A percentile compares a stretch with the other conserved stretches of the same genome.
Evolutionary conservation across 2,329 filamentous ascomycete species (phyloP).

Genomic region (Diaporthe sp.): DNA sequence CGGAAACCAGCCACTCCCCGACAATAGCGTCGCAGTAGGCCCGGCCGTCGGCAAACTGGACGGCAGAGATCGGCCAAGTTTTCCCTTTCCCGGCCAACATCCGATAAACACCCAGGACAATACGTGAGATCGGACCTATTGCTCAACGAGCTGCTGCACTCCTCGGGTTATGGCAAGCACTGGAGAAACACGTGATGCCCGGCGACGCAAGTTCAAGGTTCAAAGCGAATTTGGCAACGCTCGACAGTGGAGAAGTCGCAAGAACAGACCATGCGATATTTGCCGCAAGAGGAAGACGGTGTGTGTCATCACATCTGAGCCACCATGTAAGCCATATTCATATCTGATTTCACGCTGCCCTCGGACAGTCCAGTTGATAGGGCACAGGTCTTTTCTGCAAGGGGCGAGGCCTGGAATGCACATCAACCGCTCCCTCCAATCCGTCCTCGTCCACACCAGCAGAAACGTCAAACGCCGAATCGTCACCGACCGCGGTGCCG

Average conservation of each 20-base stretch:
- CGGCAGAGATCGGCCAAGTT: neutral
- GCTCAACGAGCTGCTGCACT: neutral
- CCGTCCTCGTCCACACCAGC: neutral
- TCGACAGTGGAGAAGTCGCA: conserved; percentile 57
- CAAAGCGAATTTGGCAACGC: conserved; percentile 57
- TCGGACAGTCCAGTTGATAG: neutral
- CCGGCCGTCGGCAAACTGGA: neutral
- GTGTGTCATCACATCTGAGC: conserved; percentile 56
- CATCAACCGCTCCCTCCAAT: neutral
- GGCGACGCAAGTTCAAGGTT: conserved; percentile 54
- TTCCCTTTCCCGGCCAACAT: neutral
- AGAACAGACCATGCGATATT: conserved; percentile 60
- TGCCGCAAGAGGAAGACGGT: conserved; percentile 60
- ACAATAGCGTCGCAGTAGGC: neutral
- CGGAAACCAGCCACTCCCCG: neutral
- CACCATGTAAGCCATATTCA: conserved; percentile 55
- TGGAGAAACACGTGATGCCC: neutral
- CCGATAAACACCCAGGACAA: neutral
- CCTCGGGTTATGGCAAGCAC: neutral
- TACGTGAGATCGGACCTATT: neutral
- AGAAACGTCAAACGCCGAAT: neutral
- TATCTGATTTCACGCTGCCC: neutral
- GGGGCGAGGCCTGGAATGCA: neutral
- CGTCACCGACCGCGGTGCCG: neutral
- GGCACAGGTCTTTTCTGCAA: neutral